These are phyloP conservation scores for Citrus hindsii DNA, from an alignment of 345 rosid species.

Conservation along the genomic window DNA sequence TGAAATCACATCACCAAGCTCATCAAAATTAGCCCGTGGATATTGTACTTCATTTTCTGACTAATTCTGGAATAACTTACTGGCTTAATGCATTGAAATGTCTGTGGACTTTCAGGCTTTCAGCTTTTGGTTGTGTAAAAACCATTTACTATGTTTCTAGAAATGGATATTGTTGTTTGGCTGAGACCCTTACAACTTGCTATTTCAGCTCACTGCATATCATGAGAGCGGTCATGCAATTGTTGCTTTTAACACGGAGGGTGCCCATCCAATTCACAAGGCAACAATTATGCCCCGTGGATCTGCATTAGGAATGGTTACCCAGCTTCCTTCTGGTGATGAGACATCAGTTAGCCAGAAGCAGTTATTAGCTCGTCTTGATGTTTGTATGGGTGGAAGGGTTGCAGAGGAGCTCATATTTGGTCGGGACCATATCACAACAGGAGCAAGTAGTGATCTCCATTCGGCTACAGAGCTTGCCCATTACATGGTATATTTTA, in stretches of 20 bases:
- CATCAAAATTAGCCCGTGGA: no score
- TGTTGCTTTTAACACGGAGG: conserved; percentile 82
- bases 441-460: conserved; percentile 98
- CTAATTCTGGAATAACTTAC: neutral
- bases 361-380: conserved; percentile 93
- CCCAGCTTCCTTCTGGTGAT: conserved; percentile 93
- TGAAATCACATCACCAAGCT: neutral
- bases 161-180: neutral
- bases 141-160: neutral
- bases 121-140: neutral
- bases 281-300: conserved; percentile 99
- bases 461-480: conserved; percentile 93
- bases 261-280: conserved; percentile 97
- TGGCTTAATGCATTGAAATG: neutral
- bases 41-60: neutral
- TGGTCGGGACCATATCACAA: conserved; percentile 84
- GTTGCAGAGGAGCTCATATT: conserved; percentile 98
- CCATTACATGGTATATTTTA: conserved; percentile 72
- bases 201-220: conserved; percentile 85
- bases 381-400: conserved; percentile 99
- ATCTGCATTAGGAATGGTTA: conserved; percentile 97
- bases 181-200: conserved; percentile 1
- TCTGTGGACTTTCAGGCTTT: neutral
- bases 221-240: conserved; percentile 99
- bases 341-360: conserved; percentile 96